Evolutionary conservation across 2,329 filamentous ascomycete species (phyloP).

Genomic region (Chaetothyriales sp.): DNA sequence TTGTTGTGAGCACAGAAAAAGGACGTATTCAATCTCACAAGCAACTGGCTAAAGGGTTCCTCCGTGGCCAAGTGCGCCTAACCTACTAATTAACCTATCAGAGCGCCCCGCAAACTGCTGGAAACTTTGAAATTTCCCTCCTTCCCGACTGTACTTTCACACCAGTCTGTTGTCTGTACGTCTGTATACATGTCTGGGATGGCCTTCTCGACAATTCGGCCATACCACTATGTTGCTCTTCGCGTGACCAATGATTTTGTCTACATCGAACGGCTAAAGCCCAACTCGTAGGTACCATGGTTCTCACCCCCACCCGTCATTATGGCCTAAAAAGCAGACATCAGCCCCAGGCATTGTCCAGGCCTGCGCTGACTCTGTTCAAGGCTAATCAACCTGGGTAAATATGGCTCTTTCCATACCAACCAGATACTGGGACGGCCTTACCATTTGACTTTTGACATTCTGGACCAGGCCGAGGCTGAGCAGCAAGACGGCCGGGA

Average conservation of each 20-base stretch:
- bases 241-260: constrained; percentile 45
- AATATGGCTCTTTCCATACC: constrained; percentile 80
- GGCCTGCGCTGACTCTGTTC: constrained; percentile 18
- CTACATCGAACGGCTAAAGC: constrained; percentile 45
- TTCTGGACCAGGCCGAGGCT: constrained; percentile 56
- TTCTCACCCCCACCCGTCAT: constrained; percentile 1
- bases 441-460: constrained; percentile 81
- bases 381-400: constrained; percentile 76
- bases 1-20: too few species aligned
- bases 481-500: constrained; percentile 42
- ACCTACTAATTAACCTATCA: too few species aligned
- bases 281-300: constrained; percentile 47
- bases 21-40: too few species aligned
- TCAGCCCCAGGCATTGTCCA: constrained; percentile 12
- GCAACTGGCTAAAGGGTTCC: too few species aligned
- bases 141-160: neutral
- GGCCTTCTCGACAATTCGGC: constrained; percentile 33
- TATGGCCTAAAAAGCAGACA: constrained; percentile 13
- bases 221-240: constrained; percentile 39
- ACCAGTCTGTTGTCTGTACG: too few species aligned
- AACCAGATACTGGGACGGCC: constrained; percentile 86
- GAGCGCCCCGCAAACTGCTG: neutral
- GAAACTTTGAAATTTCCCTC: neutral
- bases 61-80: too few species aligned
- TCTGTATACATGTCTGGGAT: constrained; percentile 3